Evolutionary conservation across 129 eudicot species (phyloP), one percentile per base, ranked within the genome.

Genomic region (Tanacetum coccineum): DNA sequence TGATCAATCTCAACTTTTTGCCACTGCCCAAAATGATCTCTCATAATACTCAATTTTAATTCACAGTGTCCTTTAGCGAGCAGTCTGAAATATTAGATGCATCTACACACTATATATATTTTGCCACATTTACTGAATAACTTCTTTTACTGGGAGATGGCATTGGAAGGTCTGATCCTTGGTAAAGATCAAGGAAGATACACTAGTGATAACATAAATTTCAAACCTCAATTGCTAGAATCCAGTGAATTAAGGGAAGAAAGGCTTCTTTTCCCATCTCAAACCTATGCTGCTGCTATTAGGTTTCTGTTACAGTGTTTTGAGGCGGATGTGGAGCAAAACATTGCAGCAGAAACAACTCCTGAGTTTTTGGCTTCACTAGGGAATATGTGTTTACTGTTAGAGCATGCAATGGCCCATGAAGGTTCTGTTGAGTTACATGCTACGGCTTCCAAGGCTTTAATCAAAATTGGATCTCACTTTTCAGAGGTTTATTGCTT

Each of bases 371-470:
- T 46, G 63, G 67, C 74, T 59, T 71, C 89, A 20, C 68, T 86
- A 66, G 98, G 85, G 62, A 80, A 59, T 47, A 76, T 93, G 73
- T 88, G 89, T 80, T 82, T 82, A 70, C 78, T 93, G 59, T 59
- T 88, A 62, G 98, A 93, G 78, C 91, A 93, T 86, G 96, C 96
- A 44, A 82, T 93, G 96, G 89, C 87, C 10, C 80, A 84, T 64
- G 87, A 88, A 75, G 95, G 98, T 47, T 93, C 96, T 67, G 84
- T 83, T 64, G 90, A 93, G 79, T 78, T 93, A 86, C 96, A 88
- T 80, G 85, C 96, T 63, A 81, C 82, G 74, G 96, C 96, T 66
- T 84, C 91, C 57, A 86, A 82, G 75, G 84, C 95, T 63, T 70
- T 93, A 56, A 77, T 93, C 56, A 81, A 85, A 40, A 61, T 93